Evolutionary conservation across 306 rosid species (phyloP).

Genomic region (Citrullus colocynthis): DNA sequence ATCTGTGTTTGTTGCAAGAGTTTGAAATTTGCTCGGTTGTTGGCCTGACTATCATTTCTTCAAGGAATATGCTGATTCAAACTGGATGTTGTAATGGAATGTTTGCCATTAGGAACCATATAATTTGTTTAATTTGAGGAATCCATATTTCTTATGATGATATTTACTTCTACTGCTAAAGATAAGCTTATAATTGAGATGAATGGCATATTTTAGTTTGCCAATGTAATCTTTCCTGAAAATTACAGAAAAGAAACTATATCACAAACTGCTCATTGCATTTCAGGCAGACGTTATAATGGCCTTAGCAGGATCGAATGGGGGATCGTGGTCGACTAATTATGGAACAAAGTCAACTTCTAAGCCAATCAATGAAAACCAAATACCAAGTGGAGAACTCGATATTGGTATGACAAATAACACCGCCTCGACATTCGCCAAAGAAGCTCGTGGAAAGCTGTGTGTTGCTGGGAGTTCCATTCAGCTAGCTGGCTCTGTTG

Average conservation of each 20-base stretch:
- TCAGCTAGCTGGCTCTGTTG: slow-evolving; percentile 32
- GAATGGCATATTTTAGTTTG: neutral
- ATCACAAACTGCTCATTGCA: slow-evolving; percentile 1
- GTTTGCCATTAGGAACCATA: neutral
- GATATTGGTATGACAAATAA: slow-evolving; percentile 45
- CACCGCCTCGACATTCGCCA: slow-evolving; percentile 16
- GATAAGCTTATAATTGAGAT: neutral
- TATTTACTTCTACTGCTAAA: neutral
- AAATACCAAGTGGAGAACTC: slow-evolving; percentile 43
- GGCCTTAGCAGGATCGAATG: slow-evolving; percentile 95
- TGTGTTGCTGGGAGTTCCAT: slow-evolving; percentile 36
- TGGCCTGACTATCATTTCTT: neutral
- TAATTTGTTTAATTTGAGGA: neutral
- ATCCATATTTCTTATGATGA: neutral
- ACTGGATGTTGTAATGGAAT: neutral
- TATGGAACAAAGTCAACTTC: slow-evolving; percentile 50
- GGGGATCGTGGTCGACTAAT: slow-evolving; percentile 94
- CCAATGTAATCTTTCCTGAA: neutral
- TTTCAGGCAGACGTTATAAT: slow-evolving; percentile 90
- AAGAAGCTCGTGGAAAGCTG: slow-evolving; percentile 48
- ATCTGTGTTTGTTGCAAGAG: neutral
- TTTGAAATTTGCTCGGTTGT: neutral
- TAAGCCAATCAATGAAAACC: slow-evolving; percentile 35
- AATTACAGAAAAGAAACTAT: neutral
- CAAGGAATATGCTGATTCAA: neutral